Evolutionary conservation across 345 rosid genomes (phyloP).

Genomic region (Euphorbia lathyris): DNA sequence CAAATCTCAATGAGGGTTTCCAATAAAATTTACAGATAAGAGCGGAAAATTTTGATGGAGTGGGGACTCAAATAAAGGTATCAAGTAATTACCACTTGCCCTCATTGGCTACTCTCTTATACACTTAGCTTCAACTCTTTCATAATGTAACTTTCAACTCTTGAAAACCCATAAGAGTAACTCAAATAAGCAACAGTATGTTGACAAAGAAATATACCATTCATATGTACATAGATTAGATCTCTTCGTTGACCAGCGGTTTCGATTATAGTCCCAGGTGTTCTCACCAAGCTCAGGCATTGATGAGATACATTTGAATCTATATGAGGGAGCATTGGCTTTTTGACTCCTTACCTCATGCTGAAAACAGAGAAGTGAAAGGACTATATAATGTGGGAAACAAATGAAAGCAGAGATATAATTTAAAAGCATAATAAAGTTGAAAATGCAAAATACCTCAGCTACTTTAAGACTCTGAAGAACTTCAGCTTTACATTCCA

Average conservation of each 20-base stretch:
- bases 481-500: slow-evolving; percentile 65
- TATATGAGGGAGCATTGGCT: slow-evolving; percentile 22
- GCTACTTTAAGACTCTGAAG: slow-evolving; percentile 36
- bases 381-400: slow-evolving; percentile 1
- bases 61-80: too few species aligned
- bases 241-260: slow-evolving; percentile 48
- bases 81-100: too few species aligned
- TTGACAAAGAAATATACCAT: slow-evolving; percentile 39
- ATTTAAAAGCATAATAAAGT: slow-evolving; percentile 4
- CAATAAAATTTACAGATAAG: too few species aligned
- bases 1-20: too few species aligned
- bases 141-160: background rate
- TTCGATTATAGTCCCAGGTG: slow-evolving; percentile 48
- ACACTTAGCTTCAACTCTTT: background rate
- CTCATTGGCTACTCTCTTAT: background rate
- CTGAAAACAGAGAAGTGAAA: slow-evolving; percentile 30
- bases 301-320: slow-evolving; percentile 13
- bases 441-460: slow-evolving; percentile 34
- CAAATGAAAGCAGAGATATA: slow-evolving; percentile 5
- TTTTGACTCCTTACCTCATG: slow-evolving; percentile 22
- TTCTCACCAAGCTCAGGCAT: slow-evolving; percentile 38
- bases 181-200: background rate
- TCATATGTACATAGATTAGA: slow-evolving; percentile 61
- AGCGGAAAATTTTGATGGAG: too few species aligned
- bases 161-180: background rate